Evolutionary conservation across 768 basidiomycete species (phyloP).

Genomic region (Xerocomellus dryophilus): DNA sequence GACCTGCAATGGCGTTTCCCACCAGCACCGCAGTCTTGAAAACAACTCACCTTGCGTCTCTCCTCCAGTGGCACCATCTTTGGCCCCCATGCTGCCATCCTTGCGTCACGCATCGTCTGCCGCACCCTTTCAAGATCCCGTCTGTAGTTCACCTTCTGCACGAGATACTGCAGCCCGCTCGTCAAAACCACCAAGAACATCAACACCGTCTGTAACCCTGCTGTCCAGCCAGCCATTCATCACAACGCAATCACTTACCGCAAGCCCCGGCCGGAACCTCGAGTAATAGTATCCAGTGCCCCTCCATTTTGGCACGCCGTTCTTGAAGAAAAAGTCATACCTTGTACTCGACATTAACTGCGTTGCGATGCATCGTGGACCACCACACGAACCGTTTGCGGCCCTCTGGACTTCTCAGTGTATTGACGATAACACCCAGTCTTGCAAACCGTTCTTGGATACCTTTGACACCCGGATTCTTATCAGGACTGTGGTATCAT

Average conservation of each 20-base stretch:
- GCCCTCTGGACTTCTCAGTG: conserved; percentile 72
- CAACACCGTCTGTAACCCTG: conserved; percentile 58
- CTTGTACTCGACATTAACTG: conserved; percentile 37
- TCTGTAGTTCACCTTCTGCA: conserved; percentile 74
- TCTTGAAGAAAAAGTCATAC: conserved; percentile 94
- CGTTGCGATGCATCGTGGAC: background rate
- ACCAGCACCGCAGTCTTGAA: background rate
- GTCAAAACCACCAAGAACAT: conserved; percentile 75
- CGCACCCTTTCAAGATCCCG: conserved; percentile 71
- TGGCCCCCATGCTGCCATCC: conserved; percentile 76
- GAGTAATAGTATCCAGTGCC: conserved; percentile 97
- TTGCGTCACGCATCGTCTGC: conserved; percentile 57
- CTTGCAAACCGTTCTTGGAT: conserved; percentile 90
- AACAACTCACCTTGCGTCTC: conserved; percentile 59
- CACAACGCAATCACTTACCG: conserved; percentile 38
- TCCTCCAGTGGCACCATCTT: conserved; percentile 62
- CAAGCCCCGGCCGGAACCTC: conserved; percentile 90
- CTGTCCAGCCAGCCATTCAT: background rate
- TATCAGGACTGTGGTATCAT: conserved; percentile 71
- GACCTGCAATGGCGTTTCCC: conserved; percentile 44
- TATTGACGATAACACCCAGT: conserved; percentile 79
- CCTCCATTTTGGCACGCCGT: conserved; percentile 95
- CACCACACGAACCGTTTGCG: conserved; percentile 62
- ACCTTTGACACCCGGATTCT: conserved; percentile 82
- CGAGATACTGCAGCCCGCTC: conserved; percentile 76